Percentiles rank a stretch among this genome's conserved stretches.
Evolutionary conservation across 2,329 filamentous ascomycete genomes (phyloP).

Genomic region (Epichloe glyceriae): DNA sequence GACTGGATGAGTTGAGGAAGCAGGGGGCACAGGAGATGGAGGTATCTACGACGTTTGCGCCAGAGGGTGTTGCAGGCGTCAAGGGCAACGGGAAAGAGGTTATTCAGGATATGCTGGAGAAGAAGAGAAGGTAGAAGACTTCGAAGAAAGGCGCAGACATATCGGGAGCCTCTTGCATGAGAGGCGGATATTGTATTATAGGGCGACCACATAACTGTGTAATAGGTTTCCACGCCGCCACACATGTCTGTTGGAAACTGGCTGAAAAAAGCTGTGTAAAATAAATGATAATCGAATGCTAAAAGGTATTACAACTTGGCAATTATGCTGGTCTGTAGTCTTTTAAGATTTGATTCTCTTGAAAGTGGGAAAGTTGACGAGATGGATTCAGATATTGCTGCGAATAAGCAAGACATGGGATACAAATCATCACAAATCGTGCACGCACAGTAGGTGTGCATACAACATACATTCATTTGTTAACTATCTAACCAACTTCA

Average conservation of each 20-base stretch:
- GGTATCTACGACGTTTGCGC: constrained; percentile 24
- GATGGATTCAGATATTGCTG: too few species aligned
- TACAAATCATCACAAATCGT: too few species aligned
- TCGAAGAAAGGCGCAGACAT: too few species aligned
- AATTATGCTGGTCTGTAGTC: not conserved
- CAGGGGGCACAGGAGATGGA: constrained; percentile 57
- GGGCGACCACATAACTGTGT: not conserved
- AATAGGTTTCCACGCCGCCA: not conserved
- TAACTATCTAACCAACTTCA: not conserved
- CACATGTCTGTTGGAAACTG: not conserved
- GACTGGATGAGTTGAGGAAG: constrained; percentile 59
- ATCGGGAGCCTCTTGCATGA: too few species aligned
- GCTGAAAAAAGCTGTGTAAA: not conserved
- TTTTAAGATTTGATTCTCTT: too few species aligned
- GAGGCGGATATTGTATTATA: too few species aligned
- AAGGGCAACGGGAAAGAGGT: constrained; percentile 23
- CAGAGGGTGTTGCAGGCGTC: constrained; percentile 18
- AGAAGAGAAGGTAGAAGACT: constrained; percentile 16
- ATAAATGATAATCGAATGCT: not conserved
- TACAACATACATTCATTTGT: not conserved
- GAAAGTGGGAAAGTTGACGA: too few species aligned
- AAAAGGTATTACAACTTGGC: not conserved
- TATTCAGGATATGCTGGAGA: constrained; percentile 27
- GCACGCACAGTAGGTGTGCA: too few species aligned
- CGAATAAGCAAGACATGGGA: too few species aligned